Evolutionary conservation across 2,329 filamentous ascomycete genomes (phyloP).

Genomic region (Metarhizium album): DNA sequence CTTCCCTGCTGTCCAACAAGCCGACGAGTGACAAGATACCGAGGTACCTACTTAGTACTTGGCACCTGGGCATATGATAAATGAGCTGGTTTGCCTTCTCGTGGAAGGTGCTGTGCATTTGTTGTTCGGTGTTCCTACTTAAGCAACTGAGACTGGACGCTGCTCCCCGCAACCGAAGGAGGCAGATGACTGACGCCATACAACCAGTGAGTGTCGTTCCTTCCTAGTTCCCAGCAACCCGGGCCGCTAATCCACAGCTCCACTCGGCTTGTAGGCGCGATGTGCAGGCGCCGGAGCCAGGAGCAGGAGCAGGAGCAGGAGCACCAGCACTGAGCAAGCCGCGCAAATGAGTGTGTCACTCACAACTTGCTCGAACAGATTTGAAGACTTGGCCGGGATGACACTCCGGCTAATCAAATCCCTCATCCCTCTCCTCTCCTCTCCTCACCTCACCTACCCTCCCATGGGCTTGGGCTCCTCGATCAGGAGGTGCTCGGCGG

Average conservation of each 20-base stretch:
- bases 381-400: neutral
- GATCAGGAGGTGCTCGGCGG: neutral
- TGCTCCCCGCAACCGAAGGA: neutral
- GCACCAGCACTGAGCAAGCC: neutral
- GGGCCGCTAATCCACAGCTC: conserved; percentile 1
- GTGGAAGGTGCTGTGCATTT: neutral
- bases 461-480: neutral
- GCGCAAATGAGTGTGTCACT: neutral
- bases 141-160: neutral
- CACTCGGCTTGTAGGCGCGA: neutral
- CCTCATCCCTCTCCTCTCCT: too few relatives aligned
- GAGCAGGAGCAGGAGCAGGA: neutral
- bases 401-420: neutral
- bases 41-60: neutral
- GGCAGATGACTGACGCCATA: neutral
- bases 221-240: neutral
- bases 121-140: neutral
- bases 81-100: neutral
- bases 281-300: neutral
- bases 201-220: neutral
- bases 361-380: neutral
- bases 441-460: neutral
- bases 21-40: neutral
- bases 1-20: neutral
- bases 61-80: neutral